These are phyloP conservation scores for Mucor lusitanicus DNA, from an alignment of 371 early-diverging fungal species.

Conservation along the genomic window DNA sequence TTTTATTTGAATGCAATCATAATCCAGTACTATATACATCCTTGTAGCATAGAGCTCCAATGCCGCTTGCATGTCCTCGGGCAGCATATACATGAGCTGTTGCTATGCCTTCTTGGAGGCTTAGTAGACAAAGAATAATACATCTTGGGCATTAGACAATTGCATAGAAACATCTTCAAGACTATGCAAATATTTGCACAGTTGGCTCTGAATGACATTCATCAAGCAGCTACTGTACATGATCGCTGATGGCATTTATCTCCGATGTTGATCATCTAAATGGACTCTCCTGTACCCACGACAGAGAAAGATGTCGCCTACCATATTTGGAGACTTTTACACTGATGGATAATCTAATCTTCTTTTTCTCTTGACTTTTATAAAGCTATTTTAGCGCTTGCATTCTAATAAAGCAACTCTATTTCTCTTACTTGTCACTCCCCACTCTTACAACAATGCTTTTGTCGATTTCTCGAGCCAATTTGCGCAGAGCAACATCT, in stretches of 20 bases:
- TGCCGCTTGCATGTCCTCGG: too few species aligned
- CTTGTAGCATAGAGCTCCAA: too few species aligned
- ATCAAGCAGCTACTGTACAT: not conserved
- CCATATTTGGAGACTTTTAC: constrained; percentile 5
- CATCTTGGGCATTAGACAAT: too few species aligned
- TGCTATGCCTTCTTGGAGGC: too few species aligned
- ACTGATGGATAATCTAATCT: constrained; percentile 17
- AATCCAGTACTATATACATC: too few species aligned
- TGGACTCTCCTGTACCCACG: not conserved
- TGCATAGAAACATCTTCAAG: too few species aligned
- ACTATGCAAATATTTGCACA: too few species aligned
- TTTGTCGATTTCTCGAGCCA: constrained; percentile 16
- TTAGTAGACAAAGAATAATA: too few species aligned
- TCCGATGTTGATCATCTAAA: not conserved
- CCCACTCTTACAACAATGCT: constrained; percentile 16
- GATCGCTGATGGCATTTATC: not conserved
- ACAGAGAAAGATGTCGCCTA: not conserved
- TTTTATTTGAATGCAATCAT: too few species aligned
- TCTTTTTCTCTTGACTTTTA: constrained; percentile 6
- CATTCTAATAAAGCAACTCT: constrained; percentile 1
- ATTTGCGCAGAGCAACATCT: constrained; percentile 6
- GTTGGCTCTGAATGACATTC: too few species aligned
- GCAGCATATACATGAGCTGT: too few species aligned
- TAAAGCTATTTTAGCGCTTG: not conserved
- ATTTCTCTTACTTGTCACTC: not conserved